Conservation (phyloP, 2,329 filamentous ascomycete species). For the Colletotrichum sp. region DNA sequence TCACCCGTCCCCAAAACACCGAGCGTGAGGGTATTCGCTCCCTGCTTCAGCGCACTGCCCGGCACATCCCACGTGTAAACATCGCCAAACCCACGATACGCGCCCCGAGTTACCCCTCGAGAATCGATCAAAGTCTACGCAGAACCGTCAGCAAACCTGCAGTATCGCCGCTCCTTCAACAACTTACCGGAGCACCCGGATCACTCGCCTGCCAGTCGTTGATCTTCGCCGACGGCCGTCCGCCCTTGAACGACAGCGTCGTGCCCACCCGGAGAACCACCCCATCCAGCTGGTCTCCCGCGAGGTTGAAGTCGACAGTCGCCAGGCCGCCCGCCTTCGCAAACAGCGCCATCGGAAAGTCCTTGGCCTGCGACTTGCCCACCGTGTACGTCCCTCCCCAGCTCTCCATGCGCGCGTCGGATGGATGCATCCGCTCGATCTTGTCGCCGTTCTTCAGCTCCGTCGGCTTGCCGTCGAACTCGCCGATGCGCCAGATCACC, state of each 20-base stretch:
- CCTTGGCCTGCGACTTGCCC: conserved; percentile 47
- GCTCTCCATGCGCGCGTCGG: conserved; percentile 56
- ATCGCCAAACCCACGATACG: conserved; percentile 61
- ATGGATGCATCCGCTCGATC: conserved; percentile 63
- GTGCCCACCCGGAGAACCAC: conserved; percentile 62
- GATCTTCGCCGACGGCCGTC: conserved; percentile 50
- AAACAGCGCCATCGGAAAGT: conserved; percentile 65
- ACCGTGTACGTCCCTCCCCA: conserved; percentile 60
- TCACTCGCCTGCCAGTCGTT: conserved; percentile 34
- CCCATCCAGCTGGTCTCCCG: conserved; percentile 42
- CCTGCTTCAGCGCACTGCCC: conserved; percentile 52
- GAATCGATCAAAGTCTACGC: conserved; percentile 50
- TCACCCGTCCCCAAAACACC: conserved; percentile 57
- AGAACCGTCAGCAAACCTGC: conserved; percentile 28
- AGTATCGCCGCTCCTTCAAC: conserved; percentile 36
- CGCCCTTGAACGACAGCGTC: conserved; percentile 61
- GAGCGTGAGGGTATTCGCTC: conserved; percentile 59
- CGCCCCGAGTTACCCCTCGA: conserved; percentile 61
- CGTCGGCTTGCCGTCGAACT: conserved; percentile 60
- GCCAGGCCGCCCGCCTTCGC: conserved; percentile 50
- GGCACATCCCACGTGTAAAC: conserved; percentile 60
- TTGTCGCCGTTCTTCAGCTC: conserved; percentile 65
- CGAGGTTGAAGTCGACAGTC: conserved; percentile 56
- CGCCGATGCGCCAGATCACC: conserved; percentile 59
- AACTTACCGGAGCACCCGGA: conserved; percentile 37